phyloP scores from a whole-genome alignment of 805 yeast species.

The Lachancea kluyveri region DNA sequence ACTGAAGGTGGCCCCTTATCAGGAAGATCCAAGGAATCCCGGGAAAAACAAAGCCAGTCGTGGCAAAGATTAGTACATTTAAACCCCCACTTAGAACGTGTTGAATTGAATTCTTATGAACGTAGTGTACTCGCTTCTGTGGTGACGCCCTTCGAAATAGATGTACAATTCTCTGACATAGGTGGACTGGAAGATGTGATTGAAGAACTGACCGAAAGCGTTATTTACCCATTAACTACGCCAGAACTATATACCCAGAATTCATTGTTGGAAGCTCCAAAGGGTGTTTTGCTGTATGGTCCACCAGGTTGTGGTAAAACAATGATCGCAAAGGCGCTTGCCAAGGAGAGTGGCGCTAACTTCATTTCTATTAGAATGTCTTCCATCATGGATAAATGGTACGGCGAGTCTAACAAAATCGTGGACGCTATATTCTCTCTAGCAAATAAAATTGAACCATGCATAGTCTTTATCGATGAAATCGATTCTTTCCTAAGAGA shows the following conservation, averaged over 20 bases:
- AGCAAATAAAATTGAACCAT: constrained; percentile 86
- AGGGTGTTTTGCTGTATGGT: constrained; percentile 87
- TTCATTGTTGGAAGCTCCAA: constrained; percentile 81
- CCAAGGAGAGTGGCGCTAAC: constrained; percentile 85
- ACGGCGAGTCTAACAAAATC: constrained; percentile 91
- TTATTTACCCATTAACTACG: constrained; percentile 73
- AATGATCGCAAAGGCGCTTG: constrained; percentile 93
- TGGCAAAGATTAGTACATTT: constrained; percentile 49
- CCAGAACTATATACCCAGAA: constrained; percentile 72
- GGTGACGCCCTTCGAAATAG: constrained; percentile 78
- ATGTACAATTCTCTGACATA: constrained; percentile 67
- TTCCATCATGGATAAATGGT: constrained; percentile 94
- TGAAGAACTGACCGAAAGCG: constrained; percentile 82
- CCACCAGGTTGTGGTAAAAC: constrained; percentile 99
- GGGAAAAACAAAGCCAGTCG: constrained; percentile 52
- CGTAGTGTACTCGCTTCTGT: constrained; percentile 68
- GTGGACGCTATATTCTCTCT: constrained; percentile 89
- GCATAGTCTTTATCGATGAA: constrained; percentile 93
- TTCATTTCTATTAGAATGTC: constrained; percentile 91
- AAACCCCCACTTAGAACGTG: constrained; percentile 50
- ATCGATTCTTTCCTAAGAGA: constrained; percentile 91
- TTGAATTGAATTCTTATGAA: constrained; percentile 64
- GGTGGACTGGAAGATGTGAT: constrained; percentile 85
- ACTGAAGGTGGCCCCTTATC: constrained; percentile 37
- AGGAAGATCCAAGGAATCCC: constrained; percentile 47